Evolutionary conservation across 2,329 filamentous ascomycete genomes (phyloP), one percentile per base, ranked within the genome.

Genomic region (Alternaria metachromatica): DNA sequence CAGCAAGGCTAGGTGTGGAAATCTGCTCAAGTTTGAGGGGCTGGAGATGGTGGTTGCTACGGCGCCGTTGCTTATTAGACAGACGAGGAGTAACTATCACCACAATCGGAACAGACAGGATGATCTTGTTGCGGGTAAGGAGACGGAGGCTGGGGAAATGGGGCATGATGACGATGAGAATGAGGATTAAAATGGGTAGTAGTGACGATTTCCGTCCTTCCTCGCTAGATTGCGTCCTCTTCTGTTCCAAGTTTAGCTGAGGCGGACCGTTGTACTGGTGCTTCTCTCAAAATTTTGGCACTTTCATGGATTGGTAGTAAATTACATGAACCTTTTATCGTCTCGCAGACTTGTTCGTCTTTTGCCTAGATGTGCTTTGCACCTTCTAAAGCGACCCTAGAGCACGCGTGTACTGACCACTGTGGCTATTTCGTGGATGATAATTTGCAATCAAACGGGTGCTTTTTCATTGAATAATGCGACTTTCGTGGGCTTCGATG

Each of bases 41-140:
- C n/a, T 65, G 55, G 21, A 49, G 5, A 56, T 65, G 50, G 23
- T 37, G 12, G 63, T 62, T 43, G 59, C 55, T 6, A 55, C 41
- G 21, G 44, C 63, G 20, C 12, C 23, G 3, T 23, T 56, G 20
- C 4, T 65, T 23, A 26, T 59, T 13, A 20, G 9, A 10, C 60
- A 56, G 46, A 45, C 50, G 3, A 23, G 13, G 30, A 23, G 10
- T 3, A 65, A 65, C 18, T 33, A 53, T 13, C 20, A 3, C 11
- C 49, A 53, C 5, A 65, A 65, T 54, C n/a, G 13, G 5, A 33
- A n/a, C 3, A 61, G 63, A n/a, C 54, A 55, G 33, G 23, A 21
- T 15, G 9, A 10, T 13, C 8, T 65, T 15, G 30, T 20, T 23
- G 12, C 12, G 9, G 55, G 41, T 15, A 50, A 26, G 6, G 18